Base-by-base conservation (phyloP, 495 filamentous ascomycete species). In the Oidiodendron maius region DNA sequence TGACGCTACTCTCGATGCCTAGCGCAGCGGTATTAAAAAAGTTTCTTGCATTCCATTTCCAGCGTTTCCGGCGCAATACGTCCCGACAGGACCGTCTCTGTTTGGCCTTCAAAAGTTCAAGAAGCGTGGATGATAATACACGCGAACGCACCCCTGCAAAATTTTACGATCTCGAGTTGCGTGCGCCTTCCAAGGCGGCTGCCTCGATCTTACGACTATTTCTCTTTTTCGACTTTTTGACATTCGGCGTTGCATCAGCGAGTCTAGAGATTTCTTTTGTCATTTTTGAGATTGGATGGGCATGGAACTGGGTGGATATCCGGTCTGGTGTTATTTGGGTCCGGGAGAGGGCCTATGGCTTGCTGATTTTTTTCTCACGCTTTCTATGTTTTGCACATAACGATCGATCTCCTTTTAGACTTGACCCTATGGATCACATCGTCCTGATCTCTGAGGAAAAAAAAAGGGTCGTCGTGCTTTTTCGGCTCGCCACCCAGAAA, bases 191-290 rank as follows among this genome's bases (percentile, higher is more conserved):
- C 35, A 34, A 37, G 57, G 57, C 49, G 46, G 50, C 57, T 48
- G 57, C 57, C 57, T 60, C 57, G 57, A 60, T 60, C 57, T 60
- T 51, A 60, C 53, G 57, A 60, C 40, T 39, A 54, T 57, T 44
- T 23, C 24, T 40, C n/a, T n/a, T n/a, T 46, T 46, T 26, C 41
- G 30, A 12, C 40, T 50, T 30, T 37, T 45, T 52, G 26, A 43
- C 10, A 53, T 40, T 32, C 21, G 53, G 57, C 57, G 57, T 60
- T 60, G 49, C 57, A 60, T 60, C 46, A 60, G 57, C 57, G 57
- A 38, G 46, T 45, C 38, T 56, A 51, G 47, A 51, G 40, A 47
- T 58, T 51, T 49, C 50, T 12, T 60, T 60, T 56, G 49, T 56
- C 35, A 39, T n/a, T n/a, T 58, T 52, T 24, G 30, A 56, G 56